Base-by-base conservation (phyloP, 352 stramenopile species). In the Ophiocytium majus region DNA sequence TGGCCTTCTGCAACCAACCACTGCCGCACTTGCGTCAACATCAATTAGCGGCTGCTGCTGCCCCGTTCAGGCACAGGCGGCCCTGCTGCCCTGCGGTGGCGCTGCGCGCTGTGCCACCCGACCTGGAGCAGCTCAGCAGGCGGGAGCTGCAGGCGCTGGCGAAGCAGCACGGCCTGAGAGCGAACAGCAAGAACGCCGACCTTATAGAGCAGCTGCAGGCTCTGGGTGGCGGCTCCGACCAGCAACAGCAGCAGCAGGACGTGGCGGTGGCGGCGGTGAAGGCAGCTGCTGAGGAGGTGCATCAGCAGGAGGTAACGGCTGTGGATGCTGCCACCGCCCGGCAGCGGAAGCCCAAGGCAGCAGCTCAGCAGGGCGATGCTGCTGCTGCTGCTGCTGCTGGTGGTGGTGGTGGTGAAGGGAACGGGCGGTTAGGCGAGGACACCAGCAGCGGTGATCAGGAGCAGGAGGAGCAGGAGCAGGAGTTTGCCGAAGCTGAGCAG, bases 151-250 rank as follows among this genome's bases (percentile, higher is more conserved):
- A 81, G 50, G 75, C 35, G 1, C 28, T 81, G 5, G 75, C 75
- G n/a, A 81, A 81, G 32, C 5, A 28, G 36, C 10, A 31, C 10
- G 75, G 75, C 19, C 17, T 81, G 36, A 81, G 49, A 50, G 75
- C 75, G 36, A 81, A 81, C 49, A 17, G 5, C 19, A 81, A 81
- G 50, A 49, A 1, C 19, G 32, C 31, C 9, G 31, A 57, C 5
- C 31, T 81, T 17, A 81, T 81, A 14, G 75, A 37, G 50, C 10
- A 33, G 17, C 5, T 79, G 17, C 17, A 19, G 19, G 57, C 57
- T 23, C 57, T 66, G 28, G 57, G 17, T 66, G 57, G 28, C 28
- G 57, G 57, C 28, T 23, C 57, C 28, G 28, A 28, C 57, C 57
- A 66, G 28, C 57, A 23, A 66, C 57, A 23, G 57, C 19, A 19